Conservation (phyloP, 1,284 basidiomycete species). For the Marasmius fiardii region DNA sequence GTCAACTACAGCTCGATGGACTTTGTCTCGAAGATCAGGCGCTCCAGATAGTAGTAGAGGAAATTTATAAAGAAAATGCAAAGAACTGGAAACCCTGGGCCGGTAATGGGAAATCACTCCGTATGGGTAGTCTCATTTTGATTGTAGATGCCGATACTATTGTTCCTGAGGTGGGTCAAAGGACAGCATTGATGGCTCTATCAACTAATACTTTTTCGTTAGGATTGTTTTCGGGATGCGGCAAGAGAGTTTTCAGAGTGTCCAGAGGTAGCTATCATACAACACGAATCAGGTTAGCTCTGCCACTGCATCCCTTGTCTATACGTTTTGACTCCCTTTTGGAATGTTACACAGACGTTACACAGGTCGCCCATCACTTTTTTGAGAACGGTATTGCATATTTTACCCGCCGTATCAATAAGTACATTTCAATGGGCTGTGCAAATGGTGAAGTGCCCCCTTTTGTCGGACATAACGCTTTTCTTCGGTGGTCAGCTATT, state of each 20-base stretch:
- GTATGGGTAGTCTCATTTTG: slow-evolving; percentile 63
- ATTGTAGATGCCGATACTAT: slow-evolving; percentile 84
- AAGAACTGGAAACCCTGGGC: slow-evolving; percentile 62
- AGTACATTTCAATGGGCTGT: slow-evolving; percentile 42
- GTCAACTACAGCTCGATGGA: slow-evolving; percentile 18
- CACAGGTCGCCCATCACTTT: slow-evolving; percentile 80
- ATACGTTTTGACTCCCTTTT: too few relatives aligned
- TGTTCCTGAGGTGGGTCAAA: slow-evolving; percentile 58
- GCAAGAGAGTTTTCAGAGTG: slow-evolving; percentile 75
- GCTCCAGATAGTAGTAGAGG: slow-evolving; percentile 62
- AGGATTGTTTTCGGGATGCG: slow-evolving; percentile 83
- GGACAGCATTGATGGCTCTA: not conserved
- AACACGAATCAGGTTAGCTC: slow-evolving; percentile 71
- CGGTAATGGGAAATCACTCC: slow-evolving; percentile 51
- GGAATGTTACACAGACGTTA: slow-evolving; percentile 52
- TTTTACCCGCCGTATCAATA: slow-evolving; percentile 70
- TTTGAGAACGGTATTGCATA: slow-evolving; percentile 84
- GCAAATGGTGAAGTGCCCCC: slow-evolving; percentile 75
- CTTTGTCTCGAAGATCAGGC: slow-evolving; percentile 57
- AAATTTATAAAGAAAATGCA: slow-evolving; percentile 58
- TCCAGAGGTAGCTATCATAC: slow-evolving; percentile 80
- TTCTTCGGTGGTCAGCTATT: slow-evolving; percentile 80
- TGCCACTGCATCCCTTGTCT: too few relatives aligned
- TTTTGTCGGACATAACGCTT: slow-evolving; percentile 88
- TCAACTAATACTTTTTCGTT: slow-evolving; percentile 1